Evolutionary conservation across 306 rosid species (phyloP), one percentile per base, ranked within the genome.

Genomic region (Elaeagnus macrophylla): DNA sequence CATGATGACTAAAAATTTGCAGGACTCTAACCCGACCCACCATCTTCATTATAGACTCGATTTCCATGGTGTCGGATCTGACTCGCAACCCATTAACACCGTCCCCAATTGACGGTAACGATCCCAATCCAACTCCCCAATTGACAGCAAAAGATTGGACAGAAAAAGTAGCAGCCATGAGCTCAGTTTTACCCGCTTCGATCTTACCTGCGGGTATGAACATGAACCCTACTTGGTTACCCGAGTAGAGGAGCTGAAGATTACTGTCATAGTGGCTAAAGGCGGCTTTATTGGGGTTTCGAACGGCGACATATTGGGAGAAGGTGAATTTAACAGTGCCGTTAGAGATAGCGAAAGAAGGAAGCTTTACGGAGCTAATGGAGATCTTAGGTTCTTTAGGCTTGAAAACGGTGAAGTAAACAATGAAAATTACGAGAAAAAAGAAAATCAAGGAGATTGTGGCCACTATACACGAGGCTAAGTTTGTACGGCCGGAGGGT

Each of bases 191-290:
- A 0, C 82, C 83, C n/a, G 96, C 68, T 38, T 71, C 82, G 75
- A 91, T 78, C 62, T 67, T 65, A 1, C 86, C 94, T 62, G 97
- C 96, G 37, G 97, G 97, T 2, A 91, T 85, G 72, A 91, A 91
- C 94, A 91, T 68, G 82, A 91, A 91, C 0, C 97, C 97, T 62
- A 91, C 75, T 54, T 76, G 93, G 4, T 3, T 61, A 8, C 97
- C 94, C 48, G 79, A 62, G 72, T 74, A 81, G 77, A 91, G 66
- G 52, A 91, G 89, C 85, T 86, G 94, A 50, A 91, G 83, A 4
- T 84, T 73, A 61, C 91, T 81, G 59, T 91, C 96, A 77, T 70
- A 91, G 83, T 91, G 97, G 19, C 83, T 64, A 65, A 91, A 86
- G 9, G 64, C 19, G 51, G 86, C 91, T 18, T 76, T 57, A 85